Conservation (phyloP, 768 basidiomycete genomes). For the Mycena leptocephala region DNA sequence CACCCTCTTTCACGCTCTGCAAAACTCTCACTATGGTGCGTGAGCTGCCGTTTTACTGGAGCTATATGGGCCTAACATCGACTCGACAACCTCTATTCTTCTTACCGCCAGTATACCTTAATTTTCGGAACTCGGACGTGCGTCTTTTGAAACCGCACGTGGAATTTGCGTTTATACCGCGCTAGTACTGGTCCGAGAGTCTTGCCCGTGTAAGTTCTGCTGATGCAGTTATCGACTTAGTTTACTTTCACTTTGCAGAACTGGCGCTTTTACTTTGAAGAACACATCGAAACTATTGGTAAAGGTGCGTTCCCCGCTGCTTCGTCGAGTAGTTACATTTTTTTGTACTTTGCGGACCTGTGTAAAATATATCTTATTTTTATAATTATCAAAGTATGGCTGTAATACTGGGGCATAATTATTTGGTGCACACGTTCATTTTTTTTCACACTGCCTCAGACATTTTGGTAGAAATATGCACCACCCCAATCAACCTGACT, state of each 20-base stretch:
- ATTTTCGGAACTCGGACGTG: not conserved
- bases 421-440: too few relatives aligned
- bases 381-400: too few relatives aligned
- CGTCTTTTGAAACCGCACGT: not conserved
- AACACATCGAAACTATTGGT: not conserved
- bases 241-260: not conserved
- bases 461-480: too few relatives aligned
- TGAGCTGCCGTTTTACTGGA: not conserved
- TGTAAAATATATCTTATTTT: too few relatives aligned
- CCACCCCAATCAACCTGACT: too few relatives aligned
- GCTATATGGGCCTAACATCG: not conserved
- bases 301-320: not conserved
- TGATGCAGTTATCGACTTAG: not conserved
- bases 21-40: too few relatives aligned
- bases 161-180: not conserved
- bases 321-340: not conserved
- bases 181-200: not conserved
- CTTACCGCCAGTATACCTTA: not conserved
- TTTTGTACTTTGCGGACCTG: not conserved
- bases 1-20: too few relatives aligned
- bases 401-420: too few relatives aligned
- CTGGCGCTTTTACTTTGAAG: not conserved
- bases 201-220: not conserved
- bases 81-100: not conserved
- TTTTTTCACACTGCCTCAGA: too few relatives aligned